A percentile compares a stretch with the other conserved stretches of the same genome.
phyloP scores from a whole-genome alignment of 2,329 filamentous ascomycete genomes.

The Didymella arachidicola region DNA sequence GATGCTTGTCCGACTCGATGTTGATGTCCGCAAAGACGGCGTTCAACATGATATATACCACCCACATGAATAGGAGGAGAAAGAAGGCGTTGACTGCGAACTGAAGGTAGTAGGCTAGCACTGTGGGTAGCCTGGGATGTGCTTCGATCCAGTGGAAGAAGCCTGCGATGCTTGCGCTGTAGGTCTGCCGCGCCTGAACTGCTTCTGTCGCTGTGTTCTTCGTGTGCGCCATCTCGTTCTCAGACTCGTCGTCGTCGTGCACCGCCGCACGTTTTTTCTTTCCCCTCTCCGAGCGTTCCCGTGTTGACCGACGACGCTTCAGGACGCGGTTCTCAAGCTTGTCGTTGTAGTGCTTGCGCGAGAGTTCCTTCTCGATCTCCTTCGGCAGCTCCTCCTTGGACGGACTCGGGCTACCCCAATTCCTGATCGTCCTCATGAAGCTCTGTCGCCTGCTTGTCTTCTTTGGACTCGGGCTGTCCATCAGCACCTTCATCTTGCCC shows the following conservation, averaged over 20 bases:
- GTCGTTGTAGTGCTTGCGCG: slow-evolving; percentile 45
- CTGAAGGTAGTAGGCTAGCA: slow-evolving; percentile 72
- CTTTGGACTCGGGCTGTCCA: slow-evolving; percentile 40
- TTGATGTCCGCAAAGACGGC: slow-evolving; percentile 79
- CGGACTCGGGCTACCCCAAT: slow-evolving; percentile 46
- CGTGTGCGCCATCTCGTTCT: slow-evolving; percentile 25
- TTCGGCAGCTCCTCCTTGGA: slow-evolving; percentile 48
- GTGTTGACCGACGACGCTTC: slow-evolving; percentile 42
- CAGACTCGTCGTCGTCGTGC: slow-evolving; percentile 37
- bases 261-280: slow-evolving; percentile 37
- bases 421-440: slow-evolving; percentile 38
- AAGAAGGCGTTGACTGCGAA: slow-evolving; percentile 71
- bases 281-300: slow-evolving; percentile 22
- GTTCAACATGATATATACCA: slow-evolving; percentile 72
- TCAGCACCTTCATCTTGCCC: slow-evolving; percentile 38
- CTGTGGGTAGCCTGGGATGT: slow-evolving; percentile 70
- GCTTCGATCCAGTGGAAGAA: slow-evolving; percentile 69
- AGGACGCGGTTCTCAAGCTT: slow-evolving; percentile 51
- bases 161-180: slow-evolving; percentile 50
- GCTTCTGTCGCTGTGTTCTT: slow-evolving; percentile 6
- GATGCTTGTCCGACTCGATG: slow-evolving; percentile 72
- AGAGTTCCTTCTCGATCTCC: slow-evolving; percentile 43
- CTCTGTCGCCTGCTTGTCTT: slow-evolving; percentile 46
- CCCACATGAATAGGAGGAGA: slow-evolving; percentile 65
- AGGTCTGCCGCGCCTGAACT: slow-evolving; percentile 30